Evolutionary conservation across 2,329 filamentous ascomycete genomes (phyloP).

Genomic region (Neobulgaria alba): DNA sequence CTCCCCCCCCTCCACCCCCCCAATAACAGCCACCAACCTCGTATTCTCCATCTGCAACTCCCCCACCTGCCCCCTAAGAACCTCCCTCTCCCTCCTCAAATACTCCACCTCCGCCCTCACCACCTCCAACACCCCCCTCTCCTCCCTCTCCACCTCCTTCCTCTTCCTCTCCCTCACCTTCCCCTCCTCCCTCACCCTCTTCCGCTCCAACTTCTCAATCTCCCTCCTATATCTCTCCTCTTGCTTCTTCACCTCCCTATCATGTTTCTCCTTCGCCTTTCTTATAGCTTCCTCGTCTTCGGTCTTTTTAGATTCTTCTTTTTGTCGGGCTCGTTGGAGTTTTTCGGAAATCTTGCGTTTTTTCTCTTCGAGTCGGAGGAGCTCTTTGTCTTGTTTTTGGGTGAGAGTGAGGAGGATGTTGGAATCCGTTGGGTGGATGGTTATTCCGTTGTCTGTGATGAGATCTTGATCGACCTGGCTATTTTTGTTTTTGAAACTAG

Average conservation of each 20-base stretch:
- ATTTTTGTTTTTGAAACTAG: slow-evolving; percentile 33
- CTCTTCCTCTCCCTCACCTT: slow-evolving; percentile 45
- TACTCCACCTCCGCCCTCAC: slow-evolving; percentile 44
- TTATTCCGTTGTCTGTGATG: no score
- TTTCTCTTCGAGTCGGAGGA: slow-evolving; percentile 53
- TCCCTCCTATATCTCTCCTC: slow-evolving; percentile 59
- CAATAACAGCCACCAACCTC: slow-evolving; percentile 44
- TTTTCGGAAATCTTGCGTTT: slow-evolving; percentile 56
- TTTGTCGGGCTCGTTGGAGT: slow-evolving; percentile 45
- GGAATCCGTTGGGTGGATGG: no score
- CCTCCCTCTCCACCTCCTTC: slow-evolving; percentile 46
- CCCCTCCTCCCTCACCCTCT: slow-evolving; percentile 51
- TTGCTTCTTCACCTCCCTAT: slow-evolving; percentile 54
- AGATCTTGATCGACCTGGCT: no score
- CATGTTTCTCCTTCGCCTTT: slow-evolving; percentile 56
- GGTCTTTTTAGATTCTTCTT: slow-evolving; percentile 34
- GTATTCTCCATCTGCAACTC: slow-evolving; percentile 54
- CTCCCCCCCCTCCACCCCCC: slow-evolving; percentile 33
- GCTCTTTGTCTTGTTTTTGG: slow-evolving; percentile 48
- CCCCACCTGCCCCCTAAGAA: slow-evolving; percentile 46
- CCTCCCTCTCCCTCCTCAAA: slow-evolving; percentile 44
- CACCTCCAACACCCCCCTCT: slow-evolving; percentile 46
- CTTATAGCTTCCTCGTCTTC: slow-evolving; percentile 40
- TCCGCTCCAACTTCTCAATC: slow-evolving; percentile 54
- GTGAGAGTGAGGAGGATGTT: no score